Base-by-base conservation (phyloP, 257 asterid species). In the Solanum chiquidenum region DNA sequence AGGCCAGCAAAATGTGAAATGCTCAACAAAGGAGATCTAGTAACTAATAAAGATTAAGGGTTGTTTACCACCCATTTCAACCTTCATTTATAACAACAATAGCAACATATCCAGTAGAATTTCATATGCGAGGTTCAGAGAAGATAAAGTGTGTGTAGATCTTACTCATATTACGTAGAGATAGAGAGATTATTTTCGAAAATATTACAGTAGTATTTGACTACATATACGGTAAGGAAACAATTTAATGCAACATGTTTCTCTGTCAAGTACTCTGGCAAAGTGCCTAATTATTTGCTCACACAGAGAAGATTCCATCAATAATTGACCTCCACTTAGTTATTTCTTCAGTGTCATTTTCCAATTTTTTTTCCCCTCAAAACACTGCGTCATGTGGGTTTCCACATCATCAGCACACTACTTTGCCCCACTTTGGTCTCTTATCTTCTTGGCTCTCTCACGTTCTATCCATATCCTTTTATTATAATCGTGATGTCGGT, bases 301-400 rank as follows among this genome's bases (percentile, higher is more conserved):
- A 74, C 82, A 20, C 40, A 74, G 11, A 37, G 49, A 74, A 37
- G 66, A 79, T 79, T 79, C 84, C 27, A 79, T 79, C 84, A 79
- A 79, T 79, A 79, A 79, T 79, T 44, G 34, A 76, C 23, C 34
- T n/a, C 10, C 58, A 76, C 58, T 38, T 75, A 7, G 33, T 68
- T 76, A n/a, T 76, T 76, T 72, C 46, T 6, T 34, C 34, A 12
- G 11, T 38, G 33, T 76, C n/a, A n/a, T 40, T 76, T 75, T 75
- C 55, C 55, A 11, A 11, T 21, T 6, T 23, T 21, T 21, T 21
- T 3, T 0, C 6, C 33, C 60, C 21, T 1, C 3, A 7, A 27
- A 27, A 44, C 66, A 42, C 27, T 35, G 64, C 38, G 1, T 44
- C 84, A 44, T 44, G 84, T 44, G 84, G 64, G n/a, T 79, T 79